These are phyloP conservation scores for Stephania yunnanensis DNA, from an alignment of 164 flowering plant genomes.

Conservation along the genomic window DNA sequence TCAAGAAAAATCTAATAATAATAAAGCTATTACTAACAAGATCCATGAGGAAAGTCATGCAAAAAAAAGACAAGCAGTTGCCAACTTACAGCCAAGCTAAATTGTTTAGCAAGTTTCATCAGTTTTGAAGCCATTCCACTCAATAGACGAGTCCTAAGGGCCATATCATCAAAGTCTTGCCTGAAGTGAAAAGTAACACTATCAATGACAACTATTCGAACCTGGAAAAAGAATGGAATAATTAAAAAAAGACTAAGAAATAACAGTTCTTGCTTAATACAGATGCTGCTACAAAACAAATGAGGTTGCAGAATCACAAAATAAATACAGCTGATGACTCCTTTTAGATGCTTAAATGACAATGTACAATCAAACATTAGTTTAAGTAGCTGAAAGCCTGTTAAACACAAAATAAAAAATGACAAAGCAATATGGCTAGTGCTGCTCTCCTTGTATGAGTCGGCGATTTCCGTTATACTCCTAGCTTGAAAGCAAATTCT, in stretches of 20 bases:
- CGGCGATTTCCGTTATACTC: background rate
- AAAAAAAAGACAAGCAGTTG: conserved; percentile 21
- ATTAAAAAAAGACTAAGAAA: conserved; percentile 3
- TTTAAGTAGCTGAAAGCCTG: background rate
- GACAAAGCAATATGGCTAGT: background rate
- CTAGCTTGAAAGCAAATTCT: background rate
- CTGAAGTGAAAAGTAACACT: conserved; percentile 92
- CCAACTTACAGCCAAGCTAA: conserved; percentile 46
- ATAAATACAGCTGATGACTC: background rate
- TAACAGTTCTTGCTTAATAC: background rate
- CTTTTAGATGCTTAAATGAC: background rate
- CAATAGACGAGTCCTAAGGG: conserved; percentile 74
- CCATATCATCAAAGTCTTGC: conserved; percentile 87
- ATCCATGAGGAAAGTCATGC: background rate
- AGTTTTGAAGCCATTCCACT: conserved; percentile 71
- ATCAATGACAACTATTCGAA: conserved; percentile 69
- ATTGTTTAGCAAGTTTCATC: conserved; percentile 79
- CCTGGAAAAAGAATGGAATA: conserved; percentile 34
- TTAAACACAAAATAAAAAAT: background rate
- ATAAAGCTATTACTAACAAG: background rate
- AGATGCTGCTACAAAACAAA: background rate
- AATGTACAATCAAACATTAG: background rate
- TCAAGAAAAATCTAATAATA: background rate
- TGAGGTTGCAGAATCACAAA: background rate
- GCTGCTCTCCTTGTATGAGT: background rate